phyloP scores from a whole-genome alignment of 2,329 filamentous ascomycete genomes.

The Ceratocystis albifundus region DNA sequence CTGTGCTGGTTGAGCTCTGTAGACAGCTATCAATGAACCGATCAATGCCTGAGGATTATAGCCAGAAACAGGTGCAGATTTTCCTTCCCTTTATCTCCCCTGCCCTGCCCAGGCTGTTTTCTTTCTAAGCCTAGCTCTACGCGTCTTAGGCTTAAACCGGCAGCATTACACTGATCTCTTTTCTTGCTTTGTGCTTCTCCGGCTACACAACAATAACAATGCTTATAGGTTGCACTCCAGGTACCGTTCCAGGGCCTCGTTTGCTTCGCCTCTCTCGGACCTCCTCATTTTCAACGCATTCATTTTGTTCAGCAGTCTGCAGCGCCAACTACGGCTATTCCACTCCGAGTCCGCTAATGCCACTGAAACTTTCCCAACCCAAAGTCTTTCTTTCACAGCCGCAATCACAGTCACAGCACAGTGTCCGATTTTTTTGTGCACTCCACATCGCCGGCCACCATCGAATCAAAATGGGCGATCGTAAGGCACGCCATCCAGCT shows the following conservation, averaged over 20 bases:
- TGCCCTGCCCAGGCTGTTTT: neutral
- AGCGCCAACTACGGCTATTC: neutral
- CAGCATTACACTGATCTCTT: neutral
- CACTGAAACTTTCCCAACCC: no score
- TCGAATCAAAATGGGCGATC: slow-evolving; percentile 14
- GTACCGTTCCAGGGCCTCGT: neutral
- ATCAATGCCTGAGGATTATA: slow-evolving; percentile 1
- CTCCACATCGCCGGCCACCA: slow-evolving; percentile 14
- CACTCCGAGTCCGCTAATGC: no score
- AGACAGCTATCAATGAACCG: neutral
- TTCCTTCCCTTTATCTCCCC: neutral
- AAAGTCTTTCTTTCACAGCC: neutral
- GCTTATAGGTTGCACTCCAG: neutral
- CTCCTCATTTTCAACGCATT: neutral
- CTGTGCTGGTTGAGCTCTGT: neutral
- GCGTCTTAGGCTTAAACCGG: neutral
- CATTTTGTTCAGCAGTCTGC: neutral
- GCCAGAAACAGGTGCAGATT: neutral
- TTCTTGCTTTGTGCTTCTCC: neutral
- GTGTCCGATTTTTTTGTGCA: slow-evolving; percentile 18
- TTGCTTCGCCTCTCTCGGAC: neutral
- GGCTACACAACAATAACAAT: neutral
- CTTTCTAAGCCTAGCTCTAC: neutral
- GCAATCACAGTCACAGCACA: slow-evolving; percentile 17
- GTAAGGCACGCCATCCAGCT: slow-evolving; percentile 19